A percentile compares a stretch with the other conserved stretches of the same genome.
Evolutionary conservation across 75 land plant genomes (phyloP).

Genomic region (Sequoia sempervirens): DNA sequence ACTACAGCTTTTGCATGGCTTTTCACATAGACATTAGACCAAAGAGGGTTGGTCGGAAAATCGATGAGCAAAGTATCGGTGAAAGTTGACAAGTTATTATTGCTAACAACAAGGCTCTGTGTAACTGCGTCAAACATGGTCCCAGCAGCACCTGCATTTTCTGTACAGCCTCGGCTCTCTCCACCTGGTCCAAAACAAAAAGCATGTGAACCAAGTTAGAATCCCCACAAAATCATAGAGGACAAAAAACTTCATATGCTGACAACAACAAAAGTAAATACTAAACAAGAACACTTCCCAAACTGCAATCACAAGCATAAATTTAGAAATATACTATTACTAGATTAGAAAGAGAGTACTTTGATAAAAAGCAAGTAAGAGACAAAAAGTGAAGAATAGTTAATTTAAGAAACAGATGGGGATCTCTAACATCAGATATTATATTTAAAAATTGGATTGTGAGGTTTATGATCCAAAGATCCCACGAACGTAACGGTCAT

Average conservation of each 20-base stretch:
- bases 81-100: slow-evolving; percentile 67
- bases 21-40: slow-evolving; percentile 85
- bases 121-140: slow-evolving; percentile 65
- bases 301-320: background rate
- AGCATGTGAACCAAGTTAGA: background rate
- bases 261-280: background rate
- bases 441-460: background rate
- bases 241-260: background rate
- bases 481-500: background rate
- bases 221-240: background rate
- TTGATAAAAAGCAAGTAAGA: background rate
- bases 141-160: slow-evolving; percentile 91
- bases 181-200: slow-evolving; percentile 47
- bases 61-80: slow-evolving; percentile 87
- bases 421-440: background rate
- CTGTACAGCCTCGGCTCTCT: slow-evolving; percentile 73
- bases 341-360: background rate
- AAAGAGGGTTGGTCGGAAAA: slow-evolving; percentile 73
- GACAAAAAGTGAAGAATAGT: background rate
- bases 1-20: slow-evolving; percentile 77
- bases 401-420: background rate
- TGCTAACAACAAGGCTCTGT: slow-evolving; percentile 62
- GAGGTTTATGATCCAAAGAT: background rate
- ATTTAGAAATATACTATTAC: background rate
- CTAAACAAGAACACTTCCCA: background rate